Conservation (phyloP, 257 asterid genomes). For the Nicotiana otophora region DNA sequence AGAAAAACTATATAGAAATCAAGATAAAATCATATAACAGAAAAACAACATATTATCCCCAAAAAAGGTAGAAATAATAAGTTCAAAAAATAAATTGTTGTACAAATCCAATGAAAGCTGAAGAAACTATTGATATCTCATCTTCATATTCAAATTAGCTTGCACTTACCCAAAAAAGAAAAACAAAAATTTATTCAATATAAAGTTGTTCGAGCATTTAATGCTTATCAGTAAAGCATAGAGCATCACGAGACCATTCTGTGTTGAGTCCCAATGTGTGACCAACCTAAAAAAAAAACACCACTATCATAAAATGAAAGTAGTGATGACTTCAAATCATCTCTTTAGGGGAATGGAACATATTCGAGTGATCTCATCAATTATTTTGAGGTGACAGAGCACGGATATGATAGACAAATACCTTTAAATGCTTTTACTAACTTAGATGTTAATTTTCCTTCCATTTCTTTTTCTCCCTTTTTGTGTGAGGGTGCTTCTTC, state of each 20-base stretch:
- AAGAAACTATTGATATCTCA: too few species aligned
- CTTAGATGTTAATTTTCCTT: not conserved
- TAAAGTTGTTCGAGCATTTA: too few species aligned
- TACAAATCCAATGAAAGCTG: too few species aligned
- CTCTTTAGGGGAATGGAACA: not conserved
- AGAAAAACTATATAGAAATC: too few species aligned
- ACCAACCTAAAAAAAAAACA: slow-evolving; percentile 49
- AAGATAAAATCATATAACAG: too few species aligned
- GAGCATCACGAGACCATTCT: slow-evolving; percentile 86
- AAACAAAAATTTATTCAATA: too few species aligned
- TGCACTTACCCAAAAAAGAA: too few species aligned
- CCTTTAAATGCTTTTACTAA: not conserved
- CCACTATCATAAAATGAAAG: not conserved
- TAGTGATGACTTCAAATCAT: not conserved
- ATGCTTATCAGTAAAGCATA: slow-evolving; percentile 31
- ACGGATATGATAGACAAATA: too few species aligned
- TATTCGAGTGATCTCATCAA: not conserved
- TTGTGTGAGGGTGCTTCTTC: not conserved
- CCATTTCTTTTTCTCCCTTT: not conserved
- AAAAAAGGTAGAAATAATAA: too few species aligned
- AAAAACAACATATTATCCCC: too few species aligned
- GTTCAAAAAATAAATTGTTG: too few species aligned
- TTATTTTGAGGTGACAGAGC: not conserved
- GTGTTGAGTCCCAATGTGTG: slow-evolving; percentile 74
- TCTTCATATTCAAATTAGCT: too few species aligned